A percentile compares a stretch with the other conserved stretches of the same genome.
Evolutionary conservation across 306 rosid genomes (phyloP).

Genomic region (Calophaca sinica): DNA sequence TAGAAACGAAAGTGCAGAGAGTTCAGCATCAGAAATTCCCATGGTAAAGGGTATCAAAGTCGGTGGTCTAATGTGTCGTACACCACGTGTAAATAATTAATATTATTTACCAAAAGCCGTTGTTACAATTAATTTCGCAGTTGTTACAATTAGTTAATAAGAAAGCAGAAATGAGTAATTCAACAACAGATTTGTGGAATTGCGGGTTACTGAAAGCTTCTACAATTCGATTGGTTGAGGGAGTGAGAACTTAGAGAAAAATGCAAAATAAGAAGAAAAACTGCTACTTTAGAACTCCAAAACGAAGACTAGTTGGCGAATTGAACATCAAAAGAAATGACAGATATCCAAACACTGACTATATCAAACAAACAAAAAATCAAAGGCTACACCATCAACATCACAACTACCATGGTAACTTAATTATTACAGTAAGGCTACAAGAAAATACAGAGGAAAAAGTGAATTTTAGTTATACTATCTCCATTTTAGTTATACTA

Average conservation of each 20-base stretch:
- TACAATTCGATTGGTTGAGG: slow-evolving; percentile 30
- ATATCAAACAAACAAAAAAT: not conserved
- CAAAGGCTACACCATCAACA: not conserved
- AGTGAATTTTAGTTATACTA: too few relatives aligned
- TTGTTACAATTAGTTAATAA: not conserved
- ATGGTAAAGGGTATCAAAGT: too few relatives aligned
- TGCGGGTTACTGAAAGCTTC: not conserved
- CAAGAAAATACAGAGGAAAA: too few relatives aligned
- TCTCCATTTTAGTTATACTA: too few relatives aligned
- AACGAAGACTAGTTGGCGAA: slow-evolving; percentile 38
- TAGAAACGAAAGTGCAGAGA: too few relatives aligned
- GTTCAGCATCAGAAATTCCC: too few relatives aligned
- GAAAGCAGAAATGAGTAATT: not conserved
- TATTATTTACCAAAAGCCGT: too few relatives aligned
- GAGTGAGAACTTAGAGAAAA: not conserved
- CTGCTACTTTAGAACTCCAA: slow-evolving; percentile 11
- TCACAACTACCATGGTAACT: slow-evolving; percentile 16
- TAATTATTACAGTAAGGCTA: not conserved
- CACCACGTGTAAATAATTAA: too few relatives aligned
- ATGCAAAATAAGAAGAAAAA: not conserved
- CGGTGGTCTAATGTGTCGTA: too few relatives aligned
- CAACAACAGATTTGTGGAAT: slow-evolving; percentile 7
- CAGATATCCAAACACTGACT: slow-evolving; percentile 38
- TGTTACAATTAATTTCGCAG: not conserved
- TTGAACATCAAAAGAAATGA: not conserved